phyloP scores from a whole-genome alignment of 306 rosid species.

The Quercus rubra region DNA sequence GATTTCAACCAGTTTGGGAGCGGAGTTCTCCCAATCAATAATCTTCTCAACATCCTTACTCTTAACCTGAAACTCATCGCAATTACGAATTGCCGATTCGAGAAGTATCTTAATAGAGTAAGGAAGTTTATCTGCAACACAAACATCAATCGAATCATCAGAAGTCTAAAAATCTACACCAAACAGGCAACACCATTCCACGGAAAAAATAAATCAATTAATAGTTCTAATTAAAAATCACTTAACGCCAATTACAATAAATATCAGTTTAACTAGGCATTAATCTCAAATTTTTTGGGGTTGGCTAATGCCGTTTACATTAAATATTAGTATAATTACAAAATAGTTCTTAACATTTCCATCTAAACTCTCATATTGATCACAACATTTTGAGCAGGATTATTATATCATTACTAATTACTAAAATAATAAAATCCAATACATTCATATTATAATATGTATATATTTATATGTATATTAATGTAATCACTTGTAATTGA shows the following conservation, averaged over 20 bases:
- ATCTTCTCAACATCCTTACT: conserved; percentile 79
- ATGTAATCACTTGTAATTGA: background rate
- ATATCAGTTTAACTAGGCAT: too few relatives aligned
- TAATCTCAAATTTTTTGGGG: too few relatives aligned
- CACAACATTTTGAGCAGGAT: background rate
- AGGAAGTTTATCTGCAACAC: conserved; percentile 73
- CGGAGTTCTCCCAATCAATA: conserved; percentile 80
- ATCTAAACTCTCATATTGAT: background rate
- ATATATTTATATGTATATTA: background rate
- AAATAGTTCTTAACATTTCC: background rate
- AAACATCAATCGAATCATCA: conserved; percentile 25
- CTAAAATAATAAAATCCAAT: background rate
- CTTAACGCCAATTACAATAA: too few relatives aligned
- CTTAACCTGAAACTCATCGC: conserved; percentile 93
- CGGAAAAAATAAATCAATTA: background rate
- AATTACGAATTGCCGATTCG: conserved; percentile 93
- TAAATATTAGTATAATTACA: too few relatives aligned
- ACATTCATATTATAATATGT: background rate
- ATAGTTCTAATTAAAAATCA: background rate
- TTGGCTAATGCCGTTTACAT: too few relatives aligned
- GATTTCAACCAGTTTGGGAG: conserved; percentile 87
- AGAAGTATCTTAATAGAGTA: conserved; percentile 87
- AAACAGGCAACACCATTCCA: conserved; percentile 5
- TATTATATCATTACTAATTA: background rate
- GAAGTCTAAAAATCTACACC: background rate